A percentile compares a stretch with the other conserved stretches of the same genome.
These are phyloP conservation scores for Casuarina glauca DNA, from an alignment of 306 rosid genomes.

Conservation along the genomic window DNA sequence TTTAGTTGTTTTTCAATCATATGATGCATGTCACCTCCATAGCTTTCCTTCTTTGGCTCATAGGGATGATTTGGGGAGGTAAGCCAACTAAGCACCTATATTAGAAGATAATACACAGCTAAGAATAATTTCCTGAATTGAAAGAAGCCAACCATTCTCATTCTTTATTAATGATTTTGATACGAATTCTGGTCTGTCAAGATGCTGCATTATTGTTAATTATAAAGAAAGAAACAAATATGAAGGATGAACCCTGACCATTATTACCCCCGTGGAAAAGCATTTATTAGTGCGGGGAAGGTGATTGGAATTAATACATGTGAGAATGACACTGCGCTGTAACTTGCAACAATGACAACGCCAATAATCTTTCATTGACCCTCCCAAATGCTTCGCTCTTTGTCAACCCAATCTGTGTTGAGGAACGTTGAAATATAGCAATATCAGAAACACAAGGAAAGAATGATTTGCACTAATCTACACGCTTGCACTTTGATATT, in stretches of 20 bases:
- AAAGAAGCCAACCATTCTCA: slow-evolving; percentile 46
- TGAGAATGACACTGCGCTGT: slow-evolving; percentile 33
- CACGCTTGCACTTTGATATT: background rate
- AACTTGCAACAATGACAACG: slow-evolving; percentile 30
- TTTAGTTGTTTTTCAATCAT: background rate
- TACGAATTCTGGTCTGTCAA: slow-evolving; percentile 38
- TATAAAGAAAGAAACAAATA: slow-evolving; percentile 44
- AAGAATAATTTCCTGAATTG: slow-evolving; percentile 46
- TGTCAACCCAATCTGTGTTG: slow-evolving; percentile 8
- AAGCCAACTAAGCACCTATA: background rate
- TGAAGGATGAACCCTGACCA: slow-evolving; percentile 33
- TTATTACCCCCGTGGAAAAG: slow-evolving; percentile 39
- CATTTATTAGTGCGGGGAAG: slow-evolving; percentile 48
- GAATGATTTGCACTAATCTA: background rate
- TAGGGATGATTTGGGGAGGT: background rate
- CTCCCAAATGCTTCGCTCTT: background rate
- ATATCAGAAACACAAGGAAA: slow-evolving; percentile 11
- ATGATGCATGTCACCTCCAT: too few relatives aligned
- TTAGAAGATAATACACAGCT: slow-evolving; percentile 13
- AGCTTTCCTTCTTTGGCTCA: background rate
- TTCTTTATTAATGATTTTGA: slow-evolving; percentile 41
- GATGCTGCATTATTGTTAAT: slow-evolving; percentile 48
- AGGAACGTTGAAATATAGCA: slow-evolving; percentile 17
- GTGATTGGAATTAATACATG: slow-evolving; percentile 28
- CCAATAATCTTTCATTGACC: slow-evolving; percentile 23